Percentiles rank a stretch among this genome's conserved stretches.
Conservation (phyloP, 176 grass and related monocot genomes). For the Typha latifolia region DNA sequence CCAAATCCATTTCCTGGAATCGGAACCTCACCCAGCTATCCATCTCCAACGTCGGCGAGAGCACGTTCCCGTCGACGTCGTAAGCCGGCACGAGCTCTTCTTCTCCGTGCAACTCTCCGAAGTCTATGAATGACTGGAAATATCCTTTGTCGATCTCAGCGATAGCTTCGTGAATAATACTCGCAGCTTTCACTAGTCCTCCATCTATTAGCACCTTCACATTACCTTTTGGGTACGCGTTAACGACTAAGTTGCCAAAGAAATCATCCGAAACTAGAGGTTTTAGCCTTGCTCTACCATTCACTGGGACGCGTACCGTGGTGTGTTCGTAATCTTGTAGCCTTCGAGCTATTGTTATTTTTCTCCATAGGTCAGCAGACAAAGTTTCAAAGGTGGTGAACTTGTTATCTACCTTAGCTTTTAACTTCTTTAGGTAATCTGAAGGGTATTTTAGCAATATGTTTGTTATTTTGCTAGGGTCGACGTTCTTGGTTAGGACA, state of each 20-base stretch:
- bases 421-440: constrained; percentile 6
- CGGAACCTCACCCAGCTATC: constrained; percentile 43
- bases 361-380: constrained; percentile 31
- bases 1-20: constrained; percentile 41
- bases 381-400: constrained; percentile 38
- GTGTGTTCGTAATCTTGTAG: constrained; percentile 14
- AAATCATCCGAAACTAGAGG: constrained; percentile 19
- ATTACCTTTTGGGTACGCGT: constrained; percentile 21
- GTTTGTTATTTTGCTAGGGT: neutral
- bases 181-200: constrained; percentile 1
- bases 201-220: constrained; percentile 5
- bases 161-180: constrained; percentile 23
- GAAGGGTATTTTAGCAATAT: constrained; percentile 1
- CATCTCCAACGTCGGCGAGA: constrained; percentile 36
- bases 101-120: constrained; percentile 9
- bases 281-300: constrained; percentile 19
- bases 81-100: constrained; percentile 25
- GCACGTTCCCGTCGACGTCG: constrained; percentile 1
- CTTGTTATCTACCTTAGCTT: neutral
- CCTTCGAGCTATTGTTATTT: constrained; percentile 20
- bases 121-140: constrained; percentile 37
- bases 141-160: constrained; percentile 18
- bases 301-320: constrained; percentile 23
- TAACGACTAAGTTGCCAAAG: constrained; percentile 37
- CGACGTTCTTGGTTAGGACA: neutral